Conservation (phyloP, 202 grass and related monocot genomes). For the Brachypodium distachyon region DNA sequence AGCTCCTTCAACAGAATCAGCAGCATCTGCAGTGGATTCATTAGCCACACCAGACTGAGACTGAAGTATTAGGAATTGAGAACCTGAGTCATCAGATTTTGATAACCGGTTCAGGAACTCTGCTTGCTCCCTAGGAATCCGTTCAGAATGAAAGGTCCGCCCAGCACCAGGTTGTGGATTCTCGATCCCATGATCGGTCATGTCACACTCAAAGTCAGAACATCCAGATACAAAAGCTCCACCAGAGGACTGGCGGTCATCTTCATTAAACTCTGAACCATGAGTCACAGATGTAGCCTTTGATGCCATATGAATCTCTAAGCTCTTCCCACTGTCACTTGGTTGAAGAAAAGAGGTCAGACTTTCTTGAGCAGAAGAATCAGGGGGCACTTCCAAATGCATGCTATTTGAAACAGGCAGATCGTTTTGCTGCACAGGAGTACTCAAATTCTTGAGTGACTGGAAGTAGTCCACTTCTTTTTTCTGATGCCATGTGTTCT, state of each 20-base stretch:
- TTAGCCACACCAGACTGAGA: constrained; percentile 44
- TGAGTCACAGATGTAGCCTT: constrained; percentile 22
- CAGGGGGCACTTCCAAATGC: constrained; percentile 26
- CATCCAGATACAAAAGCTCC: constrained; percentile 67
- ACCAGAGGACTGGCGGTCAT: constrained; percentile 44
- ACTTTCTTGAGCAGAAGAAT: constrained; percentile 42
- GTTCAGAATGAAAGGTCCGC: constrained; percentile 80
- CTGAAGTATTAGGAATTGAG: constrained; percentile 68
- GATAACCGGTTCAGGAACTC: constrained; percentile 66
- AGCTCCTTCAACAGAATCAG: constrained; percentile 36
- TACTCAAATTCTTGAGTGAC: constrained; percentile 38
- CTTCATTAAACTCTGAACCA: constrained; percentile 65
- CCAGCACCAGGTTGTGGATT: constrained; percentile 38
- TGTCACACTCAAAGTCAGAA: constrained; percentile 65
- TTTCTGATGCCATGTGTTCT: constrained; percentile 19
- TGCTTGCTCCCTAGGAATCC: constrained; percentile 73
- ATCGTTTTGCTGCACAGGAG: constrained; percentile 11
- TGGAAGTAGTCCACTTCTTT: constrained; percentile 49
- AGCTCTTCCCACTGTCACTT: constrained; percentile 46
- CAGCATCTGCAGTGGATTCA: constrained; percentile 50
- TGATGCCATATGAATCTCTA: constrained; percentile 23
- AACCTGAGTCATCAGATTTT: constrained; percentile 87
- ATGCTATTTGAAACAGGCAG: constrained; percentile 34
- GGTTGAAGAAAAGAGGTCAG: constrained; percentile 39
- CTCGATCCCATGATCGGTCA: constrained; percentile 40